Conservation (phyloP, 805 yeast genomes). For the Tetrapisispora namnaoensis region DNA sequence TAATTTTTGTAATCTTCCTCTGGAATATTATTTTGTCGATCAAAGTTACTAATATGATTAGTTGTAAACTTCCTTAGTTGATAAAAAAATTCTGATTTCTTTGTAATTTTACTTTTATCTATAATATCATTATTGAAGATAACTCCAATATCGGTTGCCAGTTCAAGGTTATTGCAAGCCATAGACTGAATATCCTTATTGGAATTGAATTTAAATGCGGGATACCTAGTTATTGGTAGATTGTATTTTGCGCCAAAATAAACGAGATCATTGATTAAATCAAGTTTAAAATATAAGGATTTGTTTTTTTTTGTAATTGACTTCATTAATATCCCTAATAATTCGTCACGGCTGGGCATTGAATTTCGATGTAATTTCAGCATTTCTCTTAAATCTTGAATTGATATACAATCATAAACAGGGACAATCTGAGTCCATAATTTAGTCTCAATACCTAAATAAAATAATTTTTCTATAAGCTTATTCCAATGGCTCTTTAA, state of each 20-base stretch:
- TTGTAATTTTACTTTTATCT: neutral
- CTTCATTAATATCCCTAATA: slow-evolving; percentile 22
- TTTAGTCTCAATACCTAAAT: slow-evolving; percentile 8
- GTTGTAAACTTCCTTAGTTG: slow-evolving; percentile 6
- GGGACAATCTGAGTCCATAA: slow-evolving; percentile 23
- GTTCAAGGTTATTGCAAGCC: slow-evolving; percentile 10
- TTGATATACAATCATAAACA: slow-evolving; percentile 21
- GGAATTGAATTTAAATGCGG: slow-evolving; percentile 7
- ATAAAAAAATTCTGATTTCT: slow-evolving; percentile 11
- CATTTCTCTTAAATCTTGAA: slow-evolving; percentile 15
- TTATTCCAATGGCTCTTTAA: slow-evolving; percentile 5
- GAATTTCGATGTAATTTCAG: slow-evolving; percentile 7
- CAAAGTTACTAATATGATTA: neutral
- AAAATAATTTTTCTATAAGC: slow-evolving; percentile 10
- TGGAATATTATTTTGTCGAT: no score
- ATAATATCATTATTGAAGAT: slow-evolving; percentile 7
- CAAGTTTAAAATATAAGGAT: slow-evolving; percentile 21
- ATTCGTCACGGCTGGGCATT: slow-evolving; percentile 15
- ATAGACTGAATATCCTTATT: neutral
- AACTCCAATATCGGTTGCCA: slow-evolving; percentile 18
- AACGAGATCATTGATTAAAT: slow-evolving; percentile 20
- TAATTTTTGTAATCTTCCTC: no score
- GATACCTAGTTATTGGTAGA: slow-evolving; percentile 10
- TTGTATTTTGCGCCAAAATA: slow-evolving; percentile 22
- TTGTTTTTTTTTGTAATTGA: slow-evolving; percentile 23